phyloP scores from a whole-genome alignment of 805 yeast species.

The Saturnispora saitoi region DNA sequence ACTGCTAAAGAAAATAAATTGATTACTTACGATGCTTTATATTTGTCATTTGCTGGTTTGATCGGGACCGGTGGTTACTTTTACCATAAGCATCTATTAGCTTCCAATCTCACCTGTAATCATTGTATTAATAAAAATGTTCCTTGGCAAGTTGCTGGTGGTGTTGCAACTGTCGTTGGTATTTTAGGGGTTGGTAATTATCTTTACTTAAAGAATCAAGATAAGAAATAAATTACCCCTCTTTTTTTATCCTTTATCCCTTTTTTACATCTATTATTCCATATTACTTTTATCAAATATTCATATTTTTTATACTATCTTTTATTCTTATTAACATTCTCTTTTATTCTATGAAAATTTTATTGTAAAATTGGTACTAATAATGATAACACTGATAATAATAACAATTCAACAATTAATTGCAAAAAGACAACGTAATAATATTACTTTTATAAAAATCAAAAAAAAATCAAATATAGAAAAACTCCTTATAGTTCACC shows the following conservation, averaged over 20 bases:
- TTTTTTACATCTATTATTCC: neutral
- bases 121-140: conserved; percentile 3
- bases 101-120: conserved; percentile 2
- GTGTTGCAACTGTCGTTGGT: conserved; percentile 5
- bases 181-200: conserved; percentile 13
- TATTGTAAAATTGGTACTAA: too few species aligned
- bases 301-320: neutral
- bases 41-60: conserved; percentile 4
- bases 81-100: conserved; percentile 7
- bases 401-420: too few species aligned
- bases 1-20: conserved; percentile 7
- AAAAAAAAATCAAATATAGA: neutral
- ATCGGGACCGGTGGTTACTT: conserved; percentile 6
- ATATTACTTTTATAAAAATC: too few species aligned
- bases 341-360: neutral
- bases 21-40: conserved; percentile 9
- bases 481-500: neutral
- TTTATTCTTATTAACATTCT: neutral
- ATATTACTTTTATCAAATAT: neutral
- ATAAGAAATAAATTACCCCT: conserved; percentile 3
- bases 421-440: too few species aligned
- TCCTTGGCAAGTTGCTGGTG: conserved; percentile 5
- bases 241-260: neutral
- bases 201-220: conserved; percentile 9
- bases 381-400: too few species aligned